These are phyloP conservation scores for Fusarium duplospermum DNA, from an alignment of 2,329 filamentous ascomycete species.

Conservation along the genomic window DNA sequence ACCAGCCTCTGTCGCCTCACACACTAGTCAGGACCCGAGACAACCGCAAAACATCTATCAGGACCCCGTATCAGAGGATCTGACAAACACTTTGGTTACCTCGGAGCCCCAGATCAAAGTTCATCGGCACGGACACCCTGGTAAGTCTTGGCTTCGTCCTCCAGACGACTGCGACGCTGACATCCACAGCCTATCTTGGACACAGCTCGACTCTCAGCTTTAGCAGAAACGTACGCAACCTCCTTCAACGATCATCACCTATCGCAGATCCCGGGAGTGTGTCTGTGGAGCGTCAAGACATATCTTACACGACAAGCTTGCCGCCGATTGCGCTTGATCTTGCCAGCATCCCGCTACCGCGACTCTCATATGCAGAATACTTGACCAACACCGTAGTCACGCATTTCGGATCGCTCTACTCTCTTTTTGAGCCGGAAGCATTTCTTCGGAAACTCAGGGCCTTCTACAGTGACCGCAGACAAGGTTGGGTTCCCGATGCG, in stretches of 20 bases:
- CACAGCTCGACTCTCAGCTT: constrained; percentile 37
- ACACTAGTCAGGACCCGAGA: background rate
- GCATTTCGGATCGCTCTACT: constrained; percentile 32
- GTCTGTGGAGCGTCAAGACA: constrained; percentile 30
- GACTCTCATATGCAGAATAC: constrained; percentile 33
- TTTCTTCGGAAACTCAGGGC: constrained; percentile 19
- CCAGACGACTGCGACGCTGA: background rate
- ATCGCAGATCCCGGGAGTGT: constrained; percentile 21
- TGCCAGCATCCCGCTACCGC: constrained; percentile 19
- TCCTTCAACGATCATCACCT: constrained; percentile 26
- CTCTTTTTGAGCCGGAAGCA: constrained; percentile 16
- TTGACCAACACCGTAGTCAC: constrained; percentile 31
- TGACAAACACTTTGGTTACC: constrained; percentile 32
- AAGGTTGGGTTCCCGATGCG: background rate
- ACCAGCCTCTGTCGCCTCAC: background rate
- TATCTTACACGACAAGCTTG: constrained; percentile 25
- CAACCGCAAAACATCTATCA: background rate
- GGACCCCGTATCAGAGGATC: background rate
- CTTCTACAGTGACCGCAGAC: constrained; percentile 21
- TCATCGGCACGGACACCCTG: constrained; percentile 31
- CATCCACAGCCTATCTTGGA: constrained; percentile 27
- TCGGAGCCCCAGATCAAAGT: constrained; percentile 37
- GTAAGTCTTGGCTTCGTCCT: background rate
- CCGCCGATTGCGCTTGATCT: constrained; percentile 29
- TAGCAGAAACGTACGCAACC: constrained; percentile 35